These are phyloP conservation scores for Anthracocystis setariae DNA, from an alignment of 1,284 basidiomycete species.

Conservation along the genomic window DNA sequence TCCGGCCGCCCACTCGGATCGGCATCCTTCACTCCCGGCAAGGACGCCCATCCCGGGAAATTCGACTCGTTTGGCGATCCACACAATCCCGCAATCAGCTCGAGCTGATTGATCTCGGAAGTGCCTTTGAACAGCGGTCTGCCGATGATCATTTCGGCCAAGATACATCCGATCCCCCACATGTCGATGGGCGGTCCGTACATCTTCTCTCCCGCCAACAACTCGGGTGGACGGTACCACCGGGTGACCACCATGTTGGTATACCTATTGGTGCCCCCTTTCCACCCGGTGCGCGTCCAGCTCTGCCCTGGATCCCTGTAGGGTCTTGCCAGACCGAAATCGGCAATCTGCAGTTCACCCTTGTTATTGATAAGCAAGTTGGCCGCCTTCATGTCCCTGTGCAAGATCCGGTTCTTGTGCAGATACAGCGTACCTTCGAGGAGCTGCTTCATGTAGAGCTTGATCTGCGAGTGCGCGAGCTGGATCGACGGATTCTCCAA, in stretches of 20 bases:
- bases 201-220: constrained; percentile 84
- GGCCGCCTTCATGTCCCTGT: constrained; percentile 98
- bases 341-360: constrained; percentile 75
- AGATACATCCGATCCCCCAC: constrained; percentile 97
- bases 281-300: constrained; percentile 58
- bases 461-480: constrained; percentile 75
- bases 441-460: constrained; percentile 94
- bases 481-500: constrained; percentile 72
- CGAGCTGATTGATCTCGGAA: constrained; percentile 88
- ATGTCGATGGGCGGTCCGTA: constrained; percentile 96
- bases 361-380: constrained; percentile 90
- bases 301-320: constrained; percentile 62
- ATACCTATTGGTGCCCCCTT: constrained; percentile 72
- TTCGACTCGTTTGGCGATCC: constrained; percentile 80
- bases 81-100: constrained; percentile 88
- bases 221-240: constrained; percentile 97
- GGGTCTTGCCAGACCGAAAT: constrained; percentile 90
- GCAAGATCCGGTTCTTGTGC: constrained; percentile 94
- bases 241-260: constrained; percentile 99
- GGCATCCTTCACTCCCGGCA: constrained; percentile 66
- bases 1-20: constrained; percentile 60
- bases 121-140: constrained; percentile 87
- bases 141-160: constrained; percentile 93
- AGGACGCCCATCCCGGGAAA: constrained; percentile 80
- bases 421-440: constrained; percentile 94